Evolutionary conservation across 1,284 basidiomycete genomes (phyloP), one percentile per base, ranked within the genome.

Genomic region (Pulchroboletus neoregius): DNA sequence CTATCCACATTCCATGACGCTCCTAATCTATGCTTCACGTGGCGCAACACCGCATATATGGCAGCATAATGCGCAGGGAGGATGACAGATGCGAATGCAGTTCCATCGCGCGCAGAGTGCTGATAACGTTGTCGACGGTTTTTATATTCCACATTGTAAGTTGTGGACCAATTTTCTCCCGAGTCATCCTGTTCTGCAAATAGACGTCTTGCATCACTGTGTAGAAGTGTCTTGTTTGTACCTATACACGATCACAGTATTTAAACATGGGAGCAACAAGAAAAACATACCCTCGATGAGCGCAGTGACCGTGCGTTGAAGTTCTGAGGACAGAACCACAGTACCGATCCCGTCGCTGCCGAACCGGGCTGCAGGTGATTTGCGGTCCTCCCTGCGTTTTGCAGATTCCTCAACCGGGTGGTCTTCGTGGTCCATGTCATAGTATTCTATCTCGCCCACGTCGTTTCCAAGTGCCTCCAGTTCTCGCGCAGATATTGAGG

Each of bases 341-440:
- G 80, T 69, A 7, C 88, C 87, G 42, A 91, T 74, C 24, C 74
- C 67, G 52, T 82, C 76, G 54, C 84, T 86, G 13, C 91, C 91
- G 64, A 90, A 86, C 11, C 73, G 67, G 16, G 90, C 87, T 23
- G 91, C 90, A 41, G 91, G 88, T 18, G 88, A 91, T 59, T 87
- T 86, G 47, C 87, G 69, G 36, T 76, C 70, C 43, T 73, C 71
- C 44, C 68, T 65, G 20, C 54, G 62, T 11, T 55, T 59, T 27
- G 68, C 65, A 15, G 67, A 62, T 6, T 66, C 66, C 15, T 64
- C 63, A 49, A 20, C 45, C 39, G 20, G 43, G 55, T 45, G 55
- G 48, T 53, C 65, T 31, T 62, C 64, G 5, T 50, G 48, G 34
- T 62, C 61, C 24, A 62, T 57, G 33, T 58, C 51, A 37, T 56